Evolutionary conservation across 371 early-diverging fungal genomes (phyloP).

Genomic region (Vairimorpha apis): DNA sequence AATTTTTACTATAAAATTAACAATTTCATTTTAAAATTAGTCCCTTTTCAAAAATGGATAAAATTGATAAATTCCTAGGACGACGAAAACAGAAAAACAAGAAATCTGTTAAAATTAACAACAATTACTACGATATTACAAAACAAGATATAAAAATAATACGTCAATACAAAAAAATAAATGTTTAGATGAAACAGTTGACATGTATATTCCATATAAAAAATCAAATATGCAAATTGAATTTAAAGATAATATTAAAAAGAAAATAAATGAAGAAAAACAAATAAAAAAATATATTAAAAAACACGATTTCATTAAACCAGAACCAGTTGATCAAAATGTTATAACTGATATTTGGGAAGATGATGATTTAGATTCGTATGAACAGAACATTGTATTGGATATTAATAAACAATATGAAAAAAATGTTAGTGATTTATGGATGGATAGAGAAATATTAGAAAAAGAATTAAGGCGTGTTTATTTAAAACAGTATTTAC

Average conservation of each 20-base stretch:
- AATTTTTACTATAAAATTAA: too few relatives aligned
- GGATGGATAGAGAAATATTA: constrained; percentile 23
- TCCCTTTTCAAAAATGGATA: constrained; percentile 46
- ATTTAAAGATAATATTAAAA: neutral
- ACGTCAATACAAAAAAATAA: constrained; percentile 28
- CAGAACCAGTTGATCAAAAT: neutral
- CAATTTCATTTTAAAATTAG: too few relatives aligned
- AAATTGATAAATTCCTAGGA: constrained; percentile 53
- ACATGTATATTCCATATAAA: constrained; percentile 17
- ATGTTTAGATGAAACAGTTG: constrained; percentile 38
- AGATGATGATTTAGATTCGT: constrained; percentile 41
- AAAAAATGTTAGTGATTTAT: constrained; percentile 7
- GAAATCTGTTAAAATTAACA: constrained; percentile 20
- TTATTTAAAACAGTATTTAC: constrained; percentile 36
- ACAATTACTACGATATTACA: constrained; percentile 34
- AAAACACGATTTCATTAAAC: neutral
- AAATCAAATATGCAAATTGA: neutral
- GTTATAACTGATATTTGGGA: constrained; percentile 43
- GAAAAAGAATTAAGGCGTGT: constrained; percentile 28
- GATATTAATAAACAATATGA: constrained; percentile 24
- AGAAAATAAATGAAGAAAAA: too few relatives aligned
- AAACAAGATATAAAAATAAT: constrained; percentile 48
- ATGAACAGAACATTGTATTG: constrained; percentile 49
- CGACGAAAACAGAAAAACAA: constrained; percentile 32
- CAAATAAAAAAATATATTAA: neutral